Evolutionary conservation across 495 filamentous ascomycete genomes (phyloP).

Genomic region (Copromyces sp.): DNA sequence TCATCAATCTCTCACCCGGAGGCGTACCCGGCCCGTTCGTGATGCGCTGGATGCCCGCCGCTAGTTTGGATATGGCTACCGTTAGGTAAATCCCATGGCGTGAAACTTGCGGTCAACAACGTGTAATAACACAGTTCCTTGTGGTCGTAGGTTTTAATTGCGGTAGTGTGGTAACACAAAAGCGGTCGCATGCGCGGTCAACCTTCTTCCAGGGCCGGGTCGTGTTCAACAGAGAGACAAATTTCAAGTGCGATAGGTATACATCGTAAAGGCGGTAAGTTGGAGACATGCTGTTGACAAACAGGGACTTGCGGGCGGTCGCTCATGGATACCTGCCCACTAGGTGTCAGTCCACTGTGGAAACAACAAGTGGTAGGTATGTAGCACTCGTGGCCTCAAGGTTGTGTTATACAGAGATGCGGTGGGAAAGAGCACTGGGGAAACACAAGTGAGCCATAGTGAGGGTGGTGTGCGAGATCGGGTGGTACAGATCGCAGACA

Average conservation of each 20-base stretch:
- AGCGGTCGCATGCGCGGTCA: neutral
- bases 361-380: neutral
- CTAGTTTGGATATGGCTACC: neutral
- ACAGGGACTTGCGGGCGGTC: neutral
- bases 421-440: neutral
- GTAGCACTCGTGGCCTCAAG: neutral
- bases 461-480: neutral
- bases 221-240: neutral
- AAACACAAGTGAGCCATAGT: neutral
- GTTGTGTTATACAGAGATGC: neutral
- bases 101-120: neutral
- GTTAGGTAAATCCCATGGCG: neutral
- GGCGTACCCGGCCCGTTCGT: neutral
- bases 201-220: neutral
- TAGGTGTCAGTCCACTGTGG: neutral
- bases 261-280: neutral
- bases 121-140: neutral
- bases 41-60: neutral
- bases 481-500: neutral
- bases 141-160: neutral
- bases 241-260: neutral
- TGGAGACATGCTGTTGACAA: neutral
- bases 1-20: neutral
- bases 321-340: neutral
- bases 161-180: neutral